Conservation (phyloP, 2,329 filamentous ascomycete genomes). For the Xylaria sp. region DNA sequence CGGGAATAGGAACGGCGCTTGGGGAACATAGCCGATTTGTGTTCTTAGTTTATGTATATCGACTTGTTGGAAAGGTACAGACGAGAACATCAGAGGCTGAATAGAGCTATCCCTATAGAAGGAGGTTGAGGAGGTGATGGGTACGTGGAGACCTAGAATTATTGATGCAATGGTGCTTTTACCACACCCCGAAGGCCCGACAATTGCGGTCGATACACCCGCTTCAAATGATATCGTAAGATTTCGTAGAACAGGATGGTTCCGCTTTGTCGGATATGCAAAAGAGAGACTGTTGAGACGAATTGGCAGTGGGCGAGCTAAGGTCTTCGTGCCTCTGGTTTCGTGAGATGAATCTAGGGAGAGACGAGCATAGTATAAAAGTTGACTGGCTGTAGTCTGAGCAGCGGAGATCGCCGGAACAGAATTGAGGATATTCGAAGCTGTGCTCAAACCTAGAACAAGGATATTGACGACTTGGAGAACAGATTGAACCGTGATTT, state of each 20-base stretch:
- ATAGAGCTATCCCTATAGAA: not conserved
- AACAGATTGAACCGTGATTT: conserved; percentile 65
- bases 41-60: conserved; percentile 69
- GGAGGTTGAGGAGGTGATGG: conserved; percentile 40
- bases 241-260: conserved; percentile 65
- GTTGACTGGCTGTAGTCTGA: conserved; percentile 74
- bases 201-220: conserved; percentile 78
- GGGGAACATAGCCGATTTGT: conserved; percentile 74
- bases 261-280: conserved; percentile 70
- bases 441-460: conserved; percentile 82
- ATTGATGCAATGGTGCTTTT: conserved; percentile 86
- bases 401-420: conserved; percentile 84
- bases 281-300: conserved; percentile 72
- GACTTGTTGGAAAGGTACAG: conserved; percentile 65
- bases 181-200: conserved; percentile 87
- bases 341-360: conserved; percentile 66
- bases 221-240: conserved; percentile 73
- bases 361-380: conserved; percentile 76
- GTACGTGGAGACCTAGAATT: conserved; percentile 75
- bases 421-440: conserved; percentile 74
- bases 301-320: conserved; percentile 56
- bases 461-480: conserved; percentile 83
- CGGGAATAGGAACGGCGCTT: conserved; percentile 81
- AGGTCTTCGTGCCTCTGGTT: conserved; percentile 55
- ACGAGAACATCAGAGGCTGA: conserved; percentile 67